Evolutionary conservation across 345 rosid species (phyloP), one percentile per base, ranked within the genome.

Genomic region (Acer yangbiense): DNA sequence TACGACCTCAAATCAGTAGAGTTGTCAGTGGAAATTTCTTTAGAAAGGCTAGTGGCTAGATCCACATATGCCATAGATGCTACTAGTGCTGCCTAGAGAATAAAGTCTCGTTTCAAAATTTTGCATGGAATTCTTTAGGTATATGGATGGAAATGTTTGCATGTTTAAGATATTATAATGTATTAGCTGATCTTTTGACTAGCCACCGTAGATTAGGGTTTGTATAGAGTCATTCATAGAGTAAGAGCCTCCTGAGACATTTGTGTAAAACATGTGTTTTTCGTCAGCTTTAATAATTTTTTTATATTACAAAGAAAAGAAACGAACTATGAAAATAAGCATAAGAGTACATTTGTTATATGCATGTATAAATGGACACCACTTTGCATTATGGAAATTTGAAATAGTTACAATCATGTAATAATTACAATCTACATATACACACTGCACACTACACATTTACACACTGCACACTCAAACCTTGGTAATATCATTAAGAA

Each of bases 401-500:
- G 35, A 8, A 39, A n/a, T 72, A 12, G 21, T 11, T 39, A 20
- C 54, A 60, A 55, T 72, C 52, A 41, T 12, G 62, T 7, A n/a
- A 58, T 64, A 27, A 7, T 64, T 64, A 6, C 54, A 44, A 27
- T 74, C 69, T 65, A 55, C 20, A 48, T 32, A 46, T 74, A 50
- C 75, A 65, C 75, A 27, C 74, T 13, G 73, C 73, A 79, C 62
- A 75, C 70, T 46, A 1, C 25, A 55, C 20, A 48, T 32, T 35
- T 74, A 50, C 75, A 65, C 75, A 27, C 74, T 13, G 73, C 73
- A 79, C 62, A 75, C 70, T 46, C 73, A 65, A 71, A 81, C 20
- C 52, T 50, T 18, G 2, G 14, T 6, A 10, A 65, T 29, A 46
- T 48, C 7, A 73, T 18, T 12, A 14, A 21, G 57, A 39, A 9